phyloP scores from a whole-genome alignment of 139 green algal genomes.

The Deuterostichococcus epilithicus region DNA sequence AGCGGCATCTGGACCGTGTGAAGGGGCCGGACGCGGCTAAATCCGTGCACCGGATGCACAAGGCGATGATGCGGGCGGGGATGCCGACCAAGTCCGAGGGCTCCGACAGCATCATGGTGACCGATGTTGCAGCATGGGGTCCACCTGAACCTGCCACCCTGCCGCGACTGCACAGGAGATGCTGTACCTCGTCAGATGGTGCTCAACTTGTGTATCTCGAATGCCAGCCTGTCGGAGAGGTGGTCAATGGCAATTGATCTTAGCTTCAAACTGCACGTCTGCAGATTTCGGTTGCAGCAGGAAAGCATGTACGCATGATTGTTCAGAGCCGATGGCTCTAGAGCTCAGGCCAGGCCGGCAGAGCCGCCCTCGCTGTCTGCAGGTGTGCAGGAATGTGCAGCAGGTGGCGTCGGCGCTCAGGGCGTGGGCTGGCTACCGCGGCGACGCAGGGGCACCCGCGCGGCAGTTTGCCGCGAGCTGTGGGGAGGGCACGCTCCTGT shows the following conservation, averaged over 20 bases:
- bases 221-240: too few species aligned
- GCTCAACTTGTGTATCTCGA: too few species aligned
- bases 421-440: conserved; percentile 21
- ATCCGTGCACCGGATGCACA: conserved; percentile 29
- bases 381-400: conserved; percentile 25
- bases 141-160: too few species aligned
- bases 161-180: too few species aligned
- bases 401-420: conserved; percentile 37
- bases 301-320: too few species aligned
- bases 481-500: neutral
- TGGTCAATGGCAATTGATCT: too few species aligned
- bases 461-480: neutral
- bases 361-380: neutral
- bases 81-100: conserved; percentile 37
- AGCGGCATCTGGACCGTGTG: too few species aligned
- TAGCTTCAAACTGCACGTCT: too few species aligned
- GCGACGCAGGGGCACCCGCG: neutral
- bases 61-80: conserved; percentile 18
- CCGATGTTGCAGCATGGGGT: too few species aligned
- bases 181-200: too few species aligned
- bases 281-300: too few species aligned
- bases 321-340: too few species aligned
- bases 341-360: neutral
- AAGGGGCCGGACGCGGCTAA: neutral
- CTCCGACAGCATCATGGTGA: conserved; percentile 43